A percentile compares a stretch with the other conserved stretches of the same genome.
phyloP scores from a whole-genome alignment of 306 rosid species.

The Castanopsis chinensis region DNA sequence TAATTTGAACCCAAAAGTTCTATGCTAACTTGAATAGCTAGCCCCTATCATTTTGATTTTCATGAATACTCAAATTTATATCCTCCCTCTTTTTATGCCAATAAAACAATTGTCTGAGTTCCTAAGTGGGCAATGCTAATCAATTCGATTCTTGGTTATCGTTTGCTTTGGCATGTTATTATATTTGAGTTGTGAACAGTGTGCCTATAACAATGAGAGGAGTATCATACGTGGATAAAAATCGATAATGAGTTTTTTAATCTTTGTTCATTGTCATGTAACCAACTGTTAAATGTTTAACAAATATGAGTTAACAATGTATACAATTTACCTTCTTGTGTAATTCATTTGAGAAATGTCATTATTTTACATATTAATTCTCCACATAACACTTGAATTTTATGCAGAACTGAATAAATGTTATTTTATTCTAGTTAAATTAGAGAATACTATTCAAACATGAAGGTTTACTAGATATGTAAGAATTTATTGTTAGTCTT shows the following conservation, averaged over 20 bases:
- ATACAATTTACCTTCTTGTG: too few species aligned
- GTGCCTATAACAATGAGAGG: too few species aligned
- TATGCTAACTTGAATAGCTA: background rate
- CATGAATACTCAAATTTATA: background rate
- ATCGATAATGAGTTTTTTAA: too few species aligned
- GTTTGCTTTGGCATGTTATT: background rate
- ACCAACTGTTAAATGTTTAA: background rate
- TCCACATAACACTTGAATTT: constrained; percentile 5
- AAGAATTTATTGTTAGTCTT: background rate
- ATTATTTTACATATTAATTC: background rate
- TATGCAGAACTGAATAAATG: constrained; percentile 5
- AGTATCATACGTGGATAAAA: too few species aligned
- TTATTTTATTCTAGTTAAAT: background rate
- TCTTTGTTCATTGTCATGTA: background rate
- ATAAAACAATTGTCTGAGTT: background rate
- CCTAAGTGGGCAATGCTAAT: background rate
- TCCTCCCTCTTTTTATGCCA: background rate
- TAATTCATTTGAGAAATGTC: background rate
- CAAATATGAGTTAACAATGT: background rate
- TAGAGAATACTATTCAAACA: background rate
- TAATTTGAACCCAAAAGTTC: background rate
- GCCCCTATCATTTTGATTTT: background rate
- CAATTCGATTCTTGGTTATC: background rate
- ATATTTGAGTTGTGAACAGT: background rate
- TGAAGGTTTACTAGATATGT: background rate